These are phyloP conservation scores for Lentithecium fluviatile DNA, from an alignment of 495 filamentous ascomycete genomes.

Conservation along the genomic window DNA sequence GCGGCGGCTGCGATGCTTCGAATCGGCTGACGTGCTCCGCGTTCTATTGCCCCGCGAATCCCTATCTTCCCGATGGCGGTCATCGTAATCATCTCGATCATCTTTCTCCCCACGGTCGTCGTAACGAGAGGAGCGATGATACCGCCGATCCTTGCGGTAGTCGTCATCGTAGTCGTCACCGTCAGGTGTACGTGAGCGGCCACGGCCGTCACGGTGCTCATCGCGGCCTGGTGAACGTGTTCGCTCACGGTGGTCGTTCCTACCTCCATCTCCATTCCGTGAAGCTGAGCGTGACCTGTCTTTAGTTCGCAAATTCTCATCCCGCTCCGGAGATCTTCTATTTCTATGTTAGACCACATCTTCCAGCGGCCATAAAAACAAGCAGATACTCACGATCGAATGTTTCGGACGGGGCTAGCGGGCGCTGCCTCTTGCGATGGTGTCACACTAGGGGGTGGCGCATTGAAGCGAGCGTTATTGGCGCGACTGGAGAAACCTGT, in stretches of 20 bases:
- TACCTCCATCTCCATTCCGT: conserved; percentile 31
- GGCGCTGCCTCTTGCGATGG: conserved; percentile 12
- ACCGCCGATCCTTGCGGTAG: conserved; percentile 47
- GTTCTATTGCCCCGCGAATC: conserved; percentile 23
- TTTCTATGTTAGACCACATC: background rate
- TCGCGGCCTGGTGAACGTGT: conserved; percentile 52
- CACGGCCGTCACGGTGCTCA: conserved; percentile 55
- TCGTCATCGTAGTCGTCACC: conserved; percentile 51
- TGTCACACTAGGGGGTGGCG: background rate
- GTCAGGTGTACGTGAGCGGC: conserved; percentile 54
- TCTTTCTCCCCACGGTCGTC: conserved; percentile 48
- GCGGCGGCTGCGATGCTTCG: conserved; percentile 44
- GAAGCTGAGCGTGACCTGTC: conserved; percentile 23
- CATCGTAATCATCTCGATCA: conserved; percentile 19
- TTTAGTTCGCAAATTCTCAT: conserved; percentile 21
- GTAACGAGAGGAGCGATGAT: conserved; percentile 47
- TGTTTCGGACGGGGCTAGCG: conserved; percentile 8
- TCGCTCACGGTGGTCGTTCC: conserved; percentile 41
- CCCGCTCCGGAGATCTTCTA: conserved; percentile 24
- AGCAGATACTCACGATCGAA: conserved; percentile 43
- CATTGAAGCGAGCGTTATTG: conserved; percentile 11
- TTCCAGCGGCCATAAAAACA: background rate
- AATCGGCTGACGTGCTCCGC: conserved; percentile 42
- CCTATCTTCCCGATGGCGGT: conserved; percentile 13
- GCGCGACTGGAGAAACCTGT: conserved; percentile 55